A percentile compares a stretch with the other conserved stretches of the same genome.
Evolutionary conservation across 2,329 filamentous ascomycete species (phyloP).

Genomic region (Colletotrichum brevisporum): DNA sequence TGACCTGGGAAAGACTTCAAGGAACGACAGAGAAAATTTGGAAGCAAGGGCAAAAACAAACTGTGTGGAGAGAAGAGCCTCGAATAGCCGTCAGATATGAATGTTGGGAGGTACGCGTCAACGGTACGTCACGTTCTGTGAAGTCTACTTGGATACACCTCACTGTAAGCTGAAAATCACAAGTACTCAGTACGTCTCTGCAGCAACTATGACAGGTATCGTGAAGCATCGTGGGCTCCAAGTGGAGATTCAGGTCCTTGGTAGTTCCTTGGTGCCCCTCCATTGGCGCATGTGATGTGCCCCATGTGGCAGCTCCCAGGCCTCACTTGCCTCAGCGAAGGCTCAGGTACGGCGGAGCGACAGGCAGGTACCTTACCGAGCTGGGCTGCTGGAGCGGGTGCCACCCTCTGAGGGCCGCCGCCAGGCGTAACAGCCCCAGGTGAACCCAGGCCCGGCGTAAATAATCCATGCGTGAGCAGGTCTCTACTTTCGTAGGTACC

Average conservation of each 20-base stretch:
- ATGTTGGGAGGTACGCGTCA: conserved; percentile 6
- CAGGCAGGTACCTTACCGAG: conserved; percentile 21
- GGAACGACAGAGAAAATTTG: background rate
- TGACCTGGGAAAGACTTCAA: conserved; percentile 4
- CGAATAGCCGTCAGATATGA: conserved; percentile 36
- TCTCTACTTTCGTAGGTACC: background rate
- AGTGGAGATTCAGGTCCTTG: conserved; percentile 33
- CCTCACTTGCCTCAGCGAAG: conserved; percentile 37
- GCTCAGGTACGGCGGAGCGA: conserved; percentile 31
- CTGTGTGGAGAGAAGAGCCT: conserved; percentile 39
- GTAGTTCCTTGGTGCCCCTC: conserved; percentile 40
- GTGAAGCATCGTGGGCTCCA: conserved; percentile 23
- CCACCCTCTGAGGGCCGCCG: no score
- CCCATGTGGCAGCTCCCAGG: conserved; percentile 40
- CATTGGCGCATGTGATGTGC: conserved; percentile 41
- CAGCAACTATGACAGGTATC: background rate
- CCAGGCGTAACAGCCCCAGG: conserved; percentile 8
- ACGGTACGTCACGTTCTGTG: background rate
- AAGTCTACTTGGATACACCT: background rate
- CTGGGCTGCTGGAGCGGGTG: background rate
- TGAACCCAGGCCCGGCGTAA: background rate
- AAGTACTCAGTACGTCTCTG: conserved; percentile 22
- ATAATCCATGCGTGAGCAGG: background rate
- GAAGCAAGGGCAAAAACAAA: conserved; percentile 12
- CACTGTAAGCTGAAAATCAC: background rate